Evolutionary conservation across 345 rosid species (phyloP).

Genomic region (Aegle marmelos): DNA sequence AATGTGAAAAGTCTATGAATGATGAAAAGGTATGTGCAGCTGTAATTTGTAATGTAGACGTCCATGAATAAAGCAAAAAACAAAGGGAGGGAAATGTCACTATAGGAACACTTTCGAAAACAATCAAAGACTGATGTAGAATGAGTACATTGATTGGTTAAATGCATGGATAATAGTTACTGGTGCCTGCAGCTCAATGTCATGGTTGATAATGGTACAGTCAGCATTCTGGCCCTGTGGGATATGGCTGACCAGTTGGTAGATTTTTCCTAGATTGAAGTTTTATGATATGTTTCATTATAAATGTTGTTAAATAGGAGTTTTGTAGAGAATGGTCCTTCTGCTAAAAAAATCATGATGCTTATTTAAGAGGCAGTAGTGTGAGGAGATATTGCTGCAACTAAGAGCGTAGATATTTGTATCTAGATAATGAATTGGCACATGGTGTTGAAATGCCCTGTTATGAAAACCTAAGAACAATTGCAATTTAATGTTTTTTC

Average conservation of each 20-base stretch:
- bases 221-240: neutral
- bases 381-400: neutral
- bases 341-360: neutral
- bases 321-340: neutral
- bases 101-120: neutral
- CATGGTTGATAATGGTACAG: neutral
- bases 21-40: neutral
- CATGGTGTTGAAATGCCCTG: neutral
- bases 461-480: neutral
- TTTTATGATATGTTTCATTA: neutral
- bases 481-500: neutral
- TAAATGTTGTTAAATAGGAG: neutral
- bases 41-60: neutral
- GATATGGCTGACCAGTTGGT: neutral
- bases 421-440: neutral
- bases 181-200: neutral
- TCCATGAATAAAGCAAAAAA: neutral
- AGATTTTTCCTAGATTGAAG: neutral
- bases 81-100: neutral
- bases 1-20: neutral
- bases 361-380: neutral
- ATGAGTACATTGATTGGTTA: neutral
- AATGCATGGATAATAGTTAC: neutral
- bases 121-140: neutral
- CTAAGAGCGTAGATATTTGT: neutral